Evolutionary conservation across 306 rosid species (phyloP), one percentile per base, ranked within the genome.

Genomic region (Elaeagnus macrophylla): DNA sequence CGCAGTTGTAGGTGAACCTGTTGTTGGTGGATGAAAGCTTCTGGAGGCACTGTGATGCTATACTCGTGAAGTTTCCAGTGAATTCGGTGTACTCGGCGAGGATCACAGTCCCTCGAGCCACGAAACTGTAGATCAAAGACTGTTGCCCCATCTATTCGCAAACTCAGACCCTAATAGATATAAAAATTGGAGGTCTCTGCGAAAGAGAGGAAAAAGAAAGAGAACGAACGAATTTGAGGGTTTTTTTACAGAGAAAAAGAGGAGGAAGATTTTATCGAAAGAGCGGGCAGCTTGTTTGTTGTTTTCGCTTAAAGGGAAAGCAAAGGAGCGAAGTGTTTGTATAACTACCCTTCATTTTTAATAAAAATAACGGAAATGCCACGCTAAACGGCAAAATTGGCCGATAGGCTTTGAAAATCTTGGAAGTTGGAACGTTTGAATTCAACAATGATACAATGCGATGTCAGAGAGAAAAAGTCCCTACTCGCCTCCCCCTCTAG

Each of bases 101-200:
- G 63, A 88, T 57, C 55, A 84, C 88, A 48, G 88, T 84, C 53
- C 94, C 94, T 9, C 94, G 94, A 8, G 94, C 96, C 37, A 84
- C 91, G 75, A 84, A 88, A 66, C 86, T 88, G 80, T 88, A 88
- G 96, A 88, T 88, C 88, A 88, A 77, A 70, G 94, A 82, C 59
- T 84, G 85, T 66, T 88, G 94, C 61, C 91, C 96, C 96, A 88
- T 86, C 63, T 72, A 68, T 41, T 16, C 18, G 67, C 63, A 59
- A 67, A 66, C 75, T 63, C 55, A 67, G 15, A 66, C 52, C 67
- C 64, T 56, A 63, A 39, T 40, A 53, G 65, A 71, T 53, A 68
- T 43, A 45, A 48, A 12, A 39, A 57, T 0, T 10, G 7, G 25
- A 55, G 32, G 6, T 48, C 18, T 45, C 38, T 12, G 63, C 58